Evolutionary conservation across 805 yeast genomes (phyloP).

Genomic region (Candida nemodendra): DNA sequence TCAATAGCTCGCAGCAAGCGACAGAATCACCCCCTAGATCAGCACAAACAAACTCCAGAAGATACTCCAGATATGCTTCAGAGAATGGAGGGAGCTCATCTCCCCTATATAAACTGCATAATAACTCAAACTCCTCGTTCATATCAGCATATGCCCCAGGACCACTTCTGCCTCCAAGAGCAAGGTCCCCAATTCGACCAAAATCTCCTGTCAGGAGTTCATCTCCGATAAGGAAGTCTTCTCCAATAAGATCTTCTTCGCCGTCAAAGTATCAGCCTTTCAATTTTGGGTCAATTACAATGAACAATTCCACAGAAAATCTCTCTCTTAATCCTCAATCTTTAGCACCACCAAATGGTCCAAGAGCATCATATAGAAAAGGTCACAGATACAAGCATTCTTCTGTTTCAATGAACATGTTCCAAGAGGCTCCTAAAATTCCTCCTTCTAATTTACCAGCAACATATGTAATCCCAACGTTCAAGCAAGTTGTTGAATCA

Average conservation of each 20-base stretch:
- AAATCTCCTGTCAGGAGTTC: conserved; percentile 26
- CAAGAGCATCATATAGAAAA: conserved; percentile 70
- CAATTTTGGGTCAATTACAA: conserved; percentile 56
- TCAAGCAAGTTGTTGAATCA: conserved; percentile 60
- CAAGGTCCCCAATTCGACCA: conserved; percentile 27
- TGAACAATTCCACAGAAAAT: conserved; percentile 27
- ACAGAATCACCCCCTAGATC: conserved; percentile 3
- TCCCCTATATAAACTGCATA: conserved; percentile 18
- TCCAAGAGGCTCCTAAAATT: conserved; percentile 83
- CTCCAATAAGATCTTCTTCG: conserved; percentile 31
- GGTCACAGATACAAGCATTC: conserved; percentile 97
- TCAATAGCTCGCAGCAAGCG: not conserved
- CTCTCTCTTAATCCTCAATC: conserved; percentile 10
- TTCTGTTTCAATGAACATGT: conserved; percentile 91
- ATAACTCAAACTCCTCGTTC: conserved; percentile 19
- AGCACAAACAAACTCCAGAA: not conserved
- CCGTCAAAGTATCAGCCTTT: conserved; percentile 49
- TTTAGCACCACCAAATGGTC: conserved; percentile 13
- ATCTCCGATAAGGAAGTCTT: conserved; percentile 28
- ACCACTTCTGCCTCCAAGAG: conserved; percentile 20
- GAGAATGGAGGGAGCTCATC: not conserved
- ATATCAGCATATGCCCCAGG: conserved; percentile 25
- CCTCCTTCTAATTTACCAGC: conserved; percentile 63
- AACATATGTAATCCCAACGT: conserved; percentile 70
- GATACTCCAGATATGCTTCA: conserved; percentile 9